phyloP scores from a whole-genome alignment of 805 yeast genomes.

The Jamesozyma spencerorum region DNA sequence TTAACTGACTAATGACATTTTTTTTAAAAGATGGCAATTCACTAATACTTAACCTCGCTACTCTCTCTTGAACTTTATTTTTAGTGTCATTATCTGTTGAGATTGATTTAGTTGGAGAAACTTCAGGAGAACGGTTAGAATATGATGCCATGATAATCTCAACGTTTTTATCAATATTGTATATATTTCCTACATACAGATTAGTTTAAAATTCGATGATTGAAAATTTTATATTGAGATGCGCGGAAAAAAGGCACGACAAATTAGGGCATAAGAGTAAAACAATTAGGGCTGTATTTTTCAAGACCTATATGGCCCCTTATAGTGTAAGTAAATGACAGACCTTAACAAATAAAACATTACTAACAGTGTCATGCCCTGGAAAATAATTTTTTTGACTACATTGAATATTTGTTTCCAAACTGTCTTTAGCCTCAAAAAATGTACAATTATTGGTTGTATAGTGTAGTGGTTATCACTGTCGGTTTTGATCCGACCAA shows the following conservation, averaged over 20 bases:
- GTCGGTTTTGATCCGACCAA: conserved; percentile 72
- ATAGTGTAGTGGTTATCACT: conserved; percentile 77
- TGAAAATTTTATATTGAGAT: not conserved
- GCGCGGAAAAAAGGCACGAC: no score
- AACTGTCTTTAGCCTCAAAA: not conserved
- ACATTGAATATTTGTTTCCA: no score
- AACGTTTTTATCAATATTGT: not conserved
- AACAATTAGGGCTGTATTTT: no score
- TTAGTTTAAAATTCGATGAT: not conserved
- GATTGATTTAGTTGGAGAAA: conserved; percentile 8
- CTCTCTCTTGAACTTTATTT: conserved; percentile 11
- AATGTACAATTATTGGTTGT: conserved; percentile 13
- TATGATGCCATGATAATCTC: not conserved
- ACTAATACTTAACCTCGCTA: conserved; percentile 23
- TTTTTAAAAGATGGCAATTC: conserved; percentile 6
- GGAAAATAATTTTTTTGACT: no score
- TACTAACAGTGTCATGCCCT: no score
- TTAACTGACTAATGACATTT: conserved; percentile 9
- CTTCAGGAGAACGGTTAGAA: conserved; percentile 5
- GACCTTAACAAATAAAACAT: no score
- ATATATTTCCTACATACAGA: not conserved
- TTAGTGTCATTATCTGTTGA: not conserved
- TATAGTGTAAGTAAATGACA: no score
- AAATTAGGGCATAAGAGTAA: no score
- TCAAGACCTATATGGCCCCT: no score